Base-by-base conservation (phyloP, 169 alveolate genomes). In the Plasmodium berghei region DNA sequence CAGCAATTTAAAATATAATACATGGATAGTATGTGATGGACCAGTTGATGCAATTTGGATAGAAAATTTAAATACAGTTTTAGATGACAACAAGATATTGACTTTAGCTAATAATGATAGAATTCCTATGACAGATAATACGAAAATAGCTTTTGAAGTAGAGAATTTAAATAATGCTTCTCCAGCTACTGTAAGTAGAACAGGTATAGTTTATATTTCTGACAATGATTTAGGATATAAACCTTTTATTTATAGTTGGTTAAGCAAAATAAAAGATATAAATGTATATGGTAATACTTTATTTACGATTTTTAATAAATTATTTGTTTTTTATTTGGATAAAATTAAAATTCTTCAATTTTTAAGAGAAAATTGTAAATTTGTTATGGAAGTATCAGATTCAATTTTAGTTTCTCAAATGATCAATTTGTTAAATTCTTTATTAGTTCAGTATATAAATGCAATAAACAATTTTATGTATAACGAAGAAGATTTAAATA, bases 11-110 rank as follows among this genome's bases (percentile, higher is more conserved):
- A 40, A 99, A 98, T 71, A 98, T 97, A 94, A 98, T 63, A 98
- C 98, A 86, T 98, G 99, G 99, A 98, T 99, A 67, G 97, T 99
- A 66, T 98, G 98, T 89, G 99, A 99, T 92, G 99, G 99, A 9
- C 99, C 98, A 74, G 99, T 99, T 5, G 99, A 98, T 86, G 99
- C 99, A 10, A 99, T 98, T 74, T 99, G 99, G 99, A 99, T 99
- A 34, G 99, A 99, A 93, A 98, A 97, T 59, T 96, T 99, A 74
- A 99, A 99, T 95, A 97, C 99, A 1, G 99, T 98, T 6, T 95
- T 99, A 67, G 99, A 99, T 92, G 99, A 99, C 92, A 99, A 98
- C 94, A 97, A 97, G 87, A 96, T 99, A 46, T 94, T 98, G 18
- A 98, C 99, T 0, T 94, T 98, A 58, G 99, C 99, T 8, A 97